Evolutionary conservation across 1,139 yeast genomes (phyloP), one percentile per base, ranked within the genome.

Genomic region (Casaregolazyma suthepensis): DNA sequence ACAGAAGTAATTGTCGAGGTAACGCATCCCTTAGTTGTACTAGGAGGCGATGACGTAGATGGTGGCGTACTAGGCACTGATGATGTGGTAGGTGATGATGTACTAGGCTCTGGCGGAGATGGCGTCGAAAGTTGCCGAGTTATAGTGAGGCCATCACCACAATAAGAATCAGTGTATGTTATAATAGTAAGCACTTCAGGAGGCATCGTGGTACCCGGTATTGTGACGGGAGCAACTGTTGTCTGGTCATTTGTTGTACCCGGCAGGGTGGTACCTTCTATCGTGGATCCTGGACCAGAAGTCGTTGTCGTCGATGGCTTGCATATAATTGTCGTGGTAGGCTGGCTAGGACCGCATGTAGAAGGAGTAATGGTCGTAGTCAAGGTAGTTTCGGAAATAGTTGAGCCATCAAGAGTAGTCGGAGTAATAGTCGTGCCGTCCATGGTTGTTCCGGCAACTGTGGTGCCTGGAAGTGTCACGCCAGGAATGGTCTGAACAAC

Each of bases 401-500:
- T 22, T 43, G 20, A 12, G 13, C 23, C 51, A 17, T 13, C 44
- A 23, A 57, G 52, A 31, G 46, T 46, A n/a, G 57, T 52, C 6
- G 57, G 54, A 13, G 56, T 52, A 13, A 56, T 52, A 17, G 59
- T 55, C 9, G 56, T 44, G 17, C 45, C 53, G 6, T 46, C 52
- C 20, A 50, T 49, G 15, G 59, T 57, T 5, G 50, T 54, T 19
- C 54, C 49, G 26, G 57, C 55, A 20, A 40, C 44, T 22, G 44
- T 18, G 3, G 51, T 48, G 29, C 51, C 59, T 18, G 53, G 52
- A 26, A 53, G 22, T 9, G 59, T 54, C 15, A 57, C 43, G 46
- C 54, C 58, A 2, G 59, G 54, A 29, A 45, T 31, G 15, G 51
- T 48, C 4, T 61, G 56, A 48, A 57, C 52, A 17, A 56, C 53